Base-by-base conservation (phyloP, 305 asterid genomes). In the Fraxinus albicans region DNA sequence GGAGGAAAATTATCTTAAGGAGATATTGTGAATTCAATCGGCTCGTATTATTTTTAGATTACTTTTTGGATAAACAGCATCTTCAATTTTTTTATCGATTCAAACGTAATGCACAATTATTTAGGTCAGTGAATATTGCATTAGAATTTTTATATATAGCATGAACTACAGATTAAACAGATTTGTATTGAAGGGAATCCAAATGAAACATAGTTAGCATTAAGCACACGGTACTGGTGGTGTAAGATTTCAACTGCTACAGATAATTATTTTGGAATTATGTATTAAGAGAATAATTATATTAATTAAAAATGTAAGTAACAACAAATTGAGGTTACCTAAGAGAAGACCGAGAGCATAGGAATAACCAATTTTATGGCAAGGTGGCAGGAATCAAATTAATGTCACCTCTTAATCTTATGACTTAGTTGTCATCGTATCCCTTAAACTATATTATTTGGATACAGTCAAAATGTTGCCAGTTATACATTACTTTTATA, bases 401-500 rank as follows among this genome's bases (percentile, higher is more conserved):
- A 36, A 36, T 36, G n/a, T 69, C 19, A n/a, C 17, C 21, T 80
- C 33, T 65, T 13, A 50, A 67, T 47, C 50, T 47, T 13, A 47
- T 13, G 50, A 63, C 73, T 63, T 72, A 74, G 67, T 82, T 79
- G 50, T 50, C 79, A 67, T 50, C 85, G 55, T 75, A 85, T 76
- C 86, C 72, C 58, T 82, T 82, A 85, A 75, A 85, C 27, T 42
- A 82, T 50, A 82, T 79, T 44, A 60, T 60, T 82, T 42, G 33
- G 88, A 79, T 85, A 44, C 77, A n/a, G 67, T 85, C 79, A 82
- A 79, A 67, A 42, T 79, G 19, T 47, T 47, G 88, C 88, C 88
- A 82, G 88, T 79, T 82, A 69, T 36, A 10, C 17, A 13, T 58
- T 72, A 58, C 29, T 81, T 73, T 73, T 77, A 74, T 81, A 81